Conservation (phyloP, 768 basidiomycete species). For the Suillus brevipes region DNA sequence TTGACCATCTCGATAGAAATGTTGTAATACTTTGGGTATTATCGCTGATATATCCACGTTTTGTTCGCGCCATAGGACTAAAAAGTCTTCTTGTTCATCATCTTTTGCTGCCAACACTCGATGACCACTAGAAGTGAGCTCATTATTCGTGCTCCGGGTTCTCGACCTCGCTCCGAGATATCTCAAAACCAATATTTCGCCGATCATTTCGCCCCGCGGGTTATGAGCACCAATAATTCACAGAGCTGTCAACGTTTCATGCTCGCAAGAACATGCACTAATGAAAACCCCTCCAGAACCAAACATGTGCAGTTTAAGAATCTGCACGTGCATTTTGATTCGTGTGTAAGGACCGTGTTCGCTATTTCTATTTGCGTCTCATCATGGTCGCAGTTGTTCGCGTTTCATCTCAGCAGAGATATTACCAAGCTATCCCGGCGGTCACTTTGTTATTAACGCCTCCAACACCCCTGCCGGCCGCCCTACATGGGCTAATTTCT, state of each 20-base stretch:
- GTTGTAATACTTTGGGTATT: neutral
- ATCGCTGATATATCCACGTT: neutral
- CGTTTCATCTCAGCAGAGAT: slow-evolving; percentile 64
- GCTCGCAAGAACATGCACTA: neutral
- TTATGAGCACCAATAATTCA: neutral
- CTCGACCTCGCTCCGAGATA: neutral
- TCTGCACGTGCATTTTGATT: slow-evolving; percentile 25
- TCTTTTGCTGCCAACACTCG: neutral
- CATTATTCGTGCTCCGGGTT: neutral
- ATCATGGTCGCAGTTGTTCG: slow-evolving; percentile 51
- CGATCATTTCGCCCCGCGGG: neutral
- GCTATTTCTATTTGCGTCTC: slow-evolving; percentile 1
- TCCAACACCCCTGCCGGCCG: slow-evolving; percentile 70
- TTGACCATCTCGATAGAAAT: slow-evolving; percentile 28
- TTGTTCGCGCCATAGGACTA: too few relatives aligned
- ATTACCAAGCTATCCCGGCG: slow-evolving; percentile 38
- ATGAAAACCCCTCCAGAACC: neutral
- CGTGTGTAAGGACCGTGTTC: slow-evolving; percentile 31
- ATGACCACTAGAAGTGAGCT: neutral
- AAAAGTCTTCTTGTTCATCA: neutral
- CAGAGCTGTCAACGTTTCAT: neutral
- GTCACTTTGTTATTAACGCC: slow-evolving; percentile 75
- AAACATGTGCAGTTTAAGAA: neutral
- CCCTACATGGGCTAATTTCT: slow-evolving; percentile 58
- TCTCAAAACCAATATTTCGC: neutral